phyloP scores from a whole-genome alignment of 176 grass and related monocot species.

The Phoenix dactylifera region DNA sequence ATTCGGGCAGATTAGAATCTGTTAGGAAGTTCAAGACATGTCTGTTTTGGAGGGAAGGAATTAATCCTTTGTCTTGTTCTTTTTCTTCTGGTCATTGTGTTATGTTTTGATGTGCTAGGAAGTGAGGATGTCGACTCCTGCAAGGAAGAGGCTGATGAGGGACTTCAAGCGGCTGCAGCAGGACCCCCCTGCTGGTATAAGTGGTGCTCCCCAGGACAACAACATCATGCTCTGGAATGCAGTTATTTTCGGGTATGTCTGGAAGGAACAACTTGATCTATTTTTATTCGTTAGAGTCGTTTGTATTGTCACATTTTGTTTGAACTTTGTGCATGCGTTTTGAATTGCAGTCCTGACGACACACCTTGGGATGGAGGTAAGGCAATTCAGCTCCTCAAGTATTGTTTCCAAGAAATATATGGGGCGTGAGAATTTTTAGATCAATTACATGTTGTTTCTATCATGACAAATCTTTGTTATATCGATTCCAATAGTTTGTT shows the following conservation, averaged over 20 bases:
- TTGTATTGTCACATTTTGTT: neutral
- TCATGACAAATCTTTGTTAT: no score
- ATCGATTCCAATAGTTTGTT: no score
- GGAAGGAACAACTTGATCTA: neutral
- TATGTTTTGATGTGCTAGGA: no score
- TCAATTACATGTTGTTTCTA: neutral
- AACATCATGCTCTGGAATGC: slow-evolving; percentile 51
- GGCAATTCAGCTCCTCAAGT: neutral
- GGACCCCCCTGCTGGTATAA: slow-evolving; percentile 49
- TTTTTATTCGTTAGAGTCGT: slow-evolving; percentile 6
- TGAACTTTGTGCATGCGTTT: neutral
- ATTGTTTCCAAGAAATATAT: neutral
- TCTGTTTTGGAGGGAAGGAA: no score
- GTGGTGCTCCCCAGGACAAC: slow-evolving; percentile 43
- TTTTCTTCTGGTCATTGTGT: no score
- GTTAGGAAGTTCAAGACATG: no score
- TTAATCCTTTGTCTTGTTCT: no score
- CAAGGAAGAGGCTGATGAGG: slow-evolving; percentile 49
- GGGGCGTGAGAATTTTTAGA: no score
- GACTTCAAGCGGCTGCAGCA: slow-evolving; percentile 53
- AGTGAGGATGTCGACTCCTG: slow-evolving; percentile 35
- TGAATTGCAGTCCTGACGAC: slow-evolving; percentile 45
- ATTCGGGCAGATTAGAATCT: no score
- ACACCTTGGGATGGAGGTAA: slow-evolving; percentile 54
- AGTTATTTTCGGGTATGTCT: slow-evolving; percentile 38